Percentiles rank a stretch among this genome's conserved stretches.
Conservation (phyloP, 768 basidiomycete genomes). For the Hysterangium stoloniferum region DNA sequence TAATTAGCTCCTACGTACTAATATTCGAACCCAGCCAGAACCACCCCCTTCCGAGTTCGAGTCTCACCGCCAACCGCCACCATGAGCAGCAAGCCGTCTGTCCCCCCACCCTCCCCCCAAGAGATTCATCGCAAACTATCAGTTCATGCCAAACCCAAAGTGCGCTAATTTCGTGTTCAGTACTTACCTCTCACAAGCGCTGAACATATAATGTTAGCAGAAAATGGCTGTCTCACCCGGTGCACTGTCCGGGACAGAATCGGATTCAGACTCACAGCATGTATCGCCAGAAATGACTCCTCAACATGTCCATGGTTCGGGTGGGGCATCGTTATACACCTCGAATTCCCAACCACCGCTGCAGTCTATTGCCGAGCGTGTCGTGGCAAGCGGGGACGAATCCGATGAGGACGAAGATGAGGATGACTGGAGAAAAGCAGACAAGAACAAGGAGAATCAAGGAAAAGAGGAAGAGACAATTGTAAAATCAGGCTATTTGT, state of each 20-base stretch:
- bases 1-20: constrained; percentile 1
- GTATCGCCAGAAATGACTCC: constrained; percentile 31
- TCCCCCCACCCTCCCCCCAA: constrained; percentile 71
- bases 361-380: constrained; percentile 71
- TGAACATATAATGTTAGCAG: neutral
- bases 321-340: constrained; percentile 23
- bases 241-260: constrained; percentile 65
- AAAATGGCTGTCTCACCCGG: neutral
- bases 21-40: constrained; percentile 15
- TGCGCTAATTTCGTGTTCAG: constrained; percentile 13
- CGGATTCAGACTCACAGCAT: constrained; percentile 74
- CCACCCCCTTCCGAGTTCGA: neutral
- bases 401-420: constrained; percentile 55
- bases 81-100: constrained; percentile 22
- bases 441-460: constrained; percentile 33
- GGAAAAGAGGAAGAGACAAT: constrained; percentile 52
- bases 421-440: constrained; percentile 56
- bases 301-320: constrained; percentile 24
- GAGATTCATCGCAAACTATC: constrained; percentile 85
- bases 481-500: constrained; percentile 88
- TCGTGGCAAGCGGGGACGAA: constrained; percentile 60
- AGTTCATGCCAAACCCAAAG: constrained; percentile 50
- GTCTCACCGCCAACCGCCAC: constrained; percentile 10
- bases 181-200: neutral
- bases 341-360: constrained; percentile 44